These are phyloP conservation scores for Stagonosporopsis tanaceti DNA, from an alignment of 2,329 filamentous ascomycete species.

Conservation along the genomic window DNA sequence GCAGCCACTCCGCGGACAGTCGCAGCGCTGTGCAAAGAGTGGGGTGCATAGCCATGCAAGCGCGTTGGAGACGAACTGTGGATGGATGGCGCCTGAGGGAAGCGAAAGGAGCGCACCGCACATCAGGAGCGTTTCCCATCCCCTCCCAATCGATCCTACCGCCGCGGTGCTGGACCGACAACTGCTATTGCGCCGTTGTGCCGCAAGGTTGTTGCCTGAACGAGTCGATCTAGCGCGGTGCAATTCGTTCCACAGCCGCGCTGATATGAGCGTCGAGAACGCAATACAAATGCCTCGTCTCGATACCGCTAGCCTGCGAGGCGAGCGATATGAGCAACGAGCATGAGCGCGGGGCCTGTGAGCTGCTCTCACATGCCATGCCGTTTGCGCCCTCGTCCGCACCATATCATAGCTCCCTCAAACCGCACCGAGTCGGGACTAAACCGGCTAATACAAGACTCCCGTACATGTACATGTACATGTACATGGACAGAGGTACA, in stretches of 20 bases:
- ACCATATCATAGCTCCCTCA: no score
- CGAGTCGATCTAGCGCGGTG: not conserved
- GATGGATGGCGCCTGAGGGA: slow-evolving; percentile 8
- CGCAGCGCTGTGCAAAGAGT: not conserved
- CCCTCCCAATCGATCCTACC: slow-evolving; percentile 11
- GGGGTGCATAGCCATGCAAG: slow-evolving; percentile 12
- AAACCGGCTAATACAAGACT: not conserved
- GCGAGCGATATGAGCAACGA: no score
- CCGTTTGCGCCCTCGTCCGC: no score
- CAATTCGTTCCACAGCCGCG: not conserved
- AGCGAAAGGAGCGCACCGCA: slow-evolving; percentile 15
- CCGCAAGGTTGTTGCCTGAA: not conserved
- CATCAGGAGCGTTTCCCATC: slow-evolving; percentile 6
- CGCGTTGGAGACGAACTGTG: slow-evolving; percentile 6
- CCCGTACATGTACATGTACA: not conserved
- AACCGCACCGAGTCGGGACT: no score
- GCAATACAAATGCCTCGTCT: no score
- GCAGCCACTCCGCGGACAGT: slow-evolving; percentile 10
- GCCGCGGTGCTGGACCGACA: not conserved
- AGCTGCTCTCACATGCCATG: no score
- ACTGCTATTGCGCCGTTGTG: not conserved
- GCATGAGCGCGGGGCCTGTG: no score
- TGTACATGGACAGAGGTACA: not conserved
- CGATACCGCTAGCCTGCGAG: no score
- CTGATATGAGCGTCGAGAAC: not conserved